These are phyloP conservation scores for Suaeda aralocaspica DNA, from an alignment of 148 eudicot species.

Conservation along the genomic window DNA sequence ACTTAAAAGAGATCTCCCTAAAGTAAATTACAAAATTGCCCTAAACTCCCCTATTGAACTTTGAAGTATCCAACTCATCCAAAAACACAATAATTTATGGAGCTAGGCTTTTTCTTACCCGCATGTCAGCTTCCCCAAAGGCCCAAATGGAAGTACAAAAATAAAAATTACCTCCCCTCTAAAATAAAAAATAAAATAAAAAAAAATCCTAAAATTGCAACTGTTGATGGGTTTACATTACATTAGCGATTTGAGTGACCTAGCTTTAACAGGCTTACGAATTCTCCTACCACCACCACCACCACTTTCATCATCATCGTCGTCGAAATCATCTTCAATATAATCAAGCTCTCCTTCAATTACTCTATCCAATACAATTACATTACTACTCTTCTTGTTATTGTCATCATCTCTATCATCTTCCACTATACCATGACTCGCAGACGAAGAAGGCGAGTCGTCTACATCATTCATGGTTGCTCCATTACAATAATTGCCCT, in stretches of 20 bases:
- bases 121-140: neutral
- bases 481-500: neutral
- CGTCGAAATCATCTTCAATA: conserved; percentile 22
- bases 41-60: neutral
- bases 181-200: neutral
- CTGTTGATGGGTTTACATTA: neutral
- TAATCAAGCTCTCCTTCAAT: conserved; percentile 19
- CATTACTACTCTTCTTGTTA: neutral
- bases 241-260: conserved; percentile 62
- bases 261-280: conserved; percentile 54
- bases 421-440: conserved; percentile 6
- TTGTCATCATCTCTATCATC: conserved; percentile 1
- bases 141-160: neutral
- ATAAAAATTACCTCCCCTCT: neutral
- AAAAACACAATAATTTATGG: no score
- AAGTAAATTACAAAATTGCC: neutral
- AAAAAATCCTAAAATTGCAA: neutral
- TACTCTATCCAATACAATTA: neutral
- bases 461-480: neutral
- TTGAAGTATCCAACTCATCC: no score
- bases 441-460: neutral
- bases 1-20: no score
- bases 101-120: neutral
- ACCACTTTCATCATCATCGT: conserved; percentile 19
- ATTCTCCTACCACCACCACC: conserved; percentile 22